These are phyloP conservation scores for Calendula officinalis DNA, from an alignment of 129 eudicot species.

Conservation along the genomic window DNA sequence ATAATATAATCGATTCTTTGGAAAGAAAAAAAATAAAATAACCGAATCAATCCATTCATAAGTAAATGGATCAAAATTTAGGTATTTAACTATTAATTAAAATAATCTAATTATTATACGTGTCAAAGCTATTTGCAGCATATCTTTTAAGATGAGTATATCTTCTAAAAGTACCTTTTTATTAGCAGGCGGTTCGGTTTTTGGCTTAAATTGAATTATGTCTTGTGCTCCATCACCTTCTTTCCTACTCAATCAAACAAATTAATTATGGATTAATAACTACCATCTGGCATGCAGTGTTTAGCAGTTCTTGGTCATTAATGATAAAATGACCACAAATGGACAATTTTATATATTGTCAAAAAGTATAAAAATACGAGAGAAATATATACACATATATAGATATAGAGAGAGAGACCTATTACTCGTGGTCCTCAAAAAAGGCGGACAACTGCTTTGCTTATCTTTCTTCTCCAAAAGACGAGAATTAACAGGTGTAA, in stretches of 20 bases:
- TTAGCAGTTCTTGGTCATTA: too few relatives aligned
- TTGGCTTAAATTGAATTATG: constrained; percentile 24
- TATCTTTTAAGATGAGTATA: not conserved
- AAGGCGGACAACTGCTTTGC: constrained; percentile 31
- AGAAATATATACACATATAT: not conserved
- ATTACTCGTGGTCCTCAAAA: constrained; percentile 16
- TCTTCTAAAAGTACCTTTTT: constrained; percentile 49
- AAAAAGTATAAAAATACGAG: too few relatives aligned
- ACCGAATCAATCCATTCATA: not conserved
- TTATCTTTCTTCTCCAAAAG: constrained; percentile 28
- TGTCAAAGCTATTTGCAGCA: not conserved
- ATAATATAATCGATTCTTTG: not conserved
- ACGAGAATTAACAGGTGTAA: constrained; percentile 16
- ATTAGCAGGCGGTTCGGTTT: constrained; percentile 48
- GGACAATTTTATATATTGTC: too few relatives aligned
- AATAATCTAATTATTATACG: not conserved
- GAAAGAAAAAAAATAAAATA: too few relatives aligned
- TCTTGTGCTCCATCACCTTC: constrained; percentile 30
- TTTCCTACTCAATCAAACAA: constrained; percentile 31
- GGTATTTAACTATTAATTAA: constrained; percentile 4
- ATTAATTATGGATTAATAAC: constrained; percentile 1
- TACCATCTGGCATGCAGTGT: not conserved
- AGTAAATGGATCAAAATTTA: not conserved
- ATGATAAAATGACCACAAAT: too few relatives aligned
- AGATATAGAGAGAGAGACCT: constrained; percentile 14